Evolutionary conservation across 306 rosid genomes (phyloP), one percentile per base, ranked within the genome.

Genomic region (Biancaea sappan): DNA sequence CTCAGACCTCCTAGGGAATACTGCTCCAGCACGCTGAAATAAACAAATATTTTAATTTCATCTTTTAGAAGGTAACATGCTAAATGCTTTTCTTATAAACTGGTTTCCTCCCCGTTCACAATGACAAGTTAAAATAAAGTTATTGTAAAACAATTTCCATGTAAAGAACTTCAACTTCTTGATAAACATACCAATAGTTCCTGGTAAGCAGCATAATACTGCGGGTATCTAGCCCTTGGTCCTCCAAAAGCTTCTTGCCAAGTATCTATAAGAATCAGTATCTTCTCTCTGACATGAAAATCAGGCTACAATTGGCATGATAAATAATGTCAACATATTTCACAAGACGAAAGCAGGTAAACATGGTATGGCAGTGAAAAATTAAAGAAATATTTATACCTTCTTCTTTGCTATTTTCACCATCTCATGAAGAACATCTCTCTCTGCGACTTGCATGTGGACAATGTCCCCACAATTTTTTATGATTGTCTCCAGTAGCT

Each of bases 191-290:
- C 99, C 96, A 94, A 76, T 77, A 94, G 79, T 41, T 94, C 99
- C 85, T 91, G 96, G 78, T 94, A 94, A 41, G 99, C 96, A 57
- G 95, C 93, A 87, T 88, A 91, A 62, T 89, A 92, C 57, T 94
- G 99, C 64, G 99, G 99, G 84, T 91, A 92, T 92, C 99, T 92
- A 54, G 96, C 97, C 75, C 97, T 92, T 0, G 97, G 85, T 68
- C 99, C 99, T 67, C 99, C 99, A 81, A 94, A 94, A 59, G 97
- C 99, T 85, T 94, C 99, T 94, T 94, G 97, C 97, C 99, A 94
- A 44, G 97, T 94, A 83, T 94, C 97, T 72, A 94, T 77, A 78
- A 94, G 90, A 77, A 79, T 77, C 81, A 94, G 60, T 84, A 94
- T 88, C 96, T 91, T 94, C 90, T 92, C 95, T 83, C 70, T 92